phyloP scores from a whole-genome alignment of 345 rosid genomes.

The Lepidium sativum region DNA sequence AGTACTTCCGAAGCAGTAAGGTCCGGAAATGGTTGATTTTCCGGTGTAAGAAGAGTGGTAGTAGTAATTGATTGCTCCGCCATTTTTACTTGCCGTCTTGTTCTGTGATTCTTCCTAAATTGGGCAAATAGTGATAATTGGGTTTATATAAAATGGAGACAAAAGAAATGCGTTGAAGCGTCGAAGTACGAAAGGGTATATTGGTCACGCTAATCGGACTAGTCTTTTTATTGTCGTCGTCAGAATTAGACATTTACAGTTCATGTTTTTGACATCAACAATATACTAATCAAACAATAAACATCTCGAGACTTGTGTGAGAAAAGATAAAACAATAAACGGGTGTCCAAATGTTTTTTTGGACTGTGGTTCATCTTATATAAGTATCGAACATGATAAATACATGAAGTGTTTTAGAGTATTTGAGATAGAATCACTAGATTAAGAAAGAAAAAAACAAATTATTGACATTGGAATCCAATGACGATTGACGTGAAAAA shows the following conservation, averaged over 20 bases:
- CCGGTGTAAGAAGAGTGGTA: constrained; percentile 19
- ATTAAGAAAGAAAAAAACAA: background rate
- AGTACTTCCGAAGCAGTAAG: background rate
- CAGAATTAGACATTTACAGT: background rate
- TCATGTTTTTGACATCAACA: background rate
- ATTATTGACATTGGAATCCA: constrained; percentile 8
- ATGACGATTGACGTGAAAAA: constrained; percentile 1
- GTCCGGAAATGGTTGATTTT: background rate
- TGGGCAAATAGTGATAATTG: background rate
- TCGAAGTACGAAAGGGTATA: background rate
- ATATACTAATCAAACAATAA: background rate
- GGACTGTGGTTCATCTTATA: too few relatives aligned
- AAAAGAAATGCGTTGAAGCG: background rate
- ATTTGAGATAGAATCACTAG: too few relatives aligned
- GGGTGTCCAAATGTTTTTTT: too few relatives aligned
- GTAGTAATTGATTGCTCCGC: constrained; percentile 22
- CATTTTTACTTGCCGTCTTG: constrained; percentile 16
- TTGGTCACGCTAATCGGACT: constrained; percentile 6
- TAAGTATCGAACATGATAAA: too few relatives aligned
- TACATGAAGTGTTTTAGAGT: too few relatives aligned
- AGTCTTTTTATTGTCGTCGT: background rate
- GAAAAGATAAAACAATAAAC: background rate
- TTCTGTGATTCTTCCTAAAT: constrained; percentile 2
- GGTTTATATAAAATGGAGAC: constrained; percentile 1
- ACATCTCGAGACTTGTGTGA: background rate